Evolutionary conservation across 2,329 filamentous ascomycete genomes (phyloP).

Genomic region (Colletotrichum tropicale): DNA sequence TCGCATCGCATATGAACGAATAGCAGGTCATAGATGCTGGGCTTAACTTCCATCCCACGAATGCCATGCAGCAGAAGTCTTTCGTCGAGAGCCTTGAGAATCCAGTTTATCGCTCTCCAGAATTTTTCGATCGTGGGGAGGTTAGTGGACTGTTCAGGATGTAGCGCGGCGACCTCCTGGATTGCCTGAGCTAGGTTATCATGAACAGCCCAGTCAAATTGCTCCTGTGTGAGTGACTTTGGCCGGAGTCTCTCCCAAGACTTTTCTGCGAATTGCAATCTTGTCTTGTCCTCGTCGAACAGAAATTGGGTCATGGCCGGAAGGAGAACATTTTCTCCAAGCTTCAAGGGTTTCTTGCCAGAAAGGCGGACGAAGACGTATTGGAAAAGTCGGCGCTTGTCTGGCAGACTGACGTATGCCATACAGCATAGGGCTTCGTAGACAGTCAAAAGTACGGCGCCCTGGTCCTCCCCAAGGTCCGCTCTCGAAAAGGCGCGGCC

Average conservation of each 20-base stretch:
- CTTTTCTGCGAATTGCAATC: conserved; percentile 70
- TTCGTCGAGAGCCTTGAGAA: conserved; percentile 76
- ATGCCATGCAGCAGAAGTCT: conserved; percentile 79
- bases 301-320: conserved; percentile 87
- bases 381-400: conserved; percentile 69
- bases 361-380: conserved; percentile 83
- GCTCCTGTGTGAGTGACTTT: conserved; percentile 65
- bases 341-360: conserved; percentile 77
- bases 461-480: conserved; percentile 50
- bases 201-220: conserved; percentile 88
- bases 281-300: conserved; percentile 71
- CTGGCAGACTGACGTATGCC: conserved; percentile 68
- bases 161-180: conserved; percentile 56
- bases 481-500: conserved; percentile 51
- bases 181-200: conserved; percentile 74
- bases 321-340: conserved; percentile 73
- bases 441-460: conserved; percentile 75
- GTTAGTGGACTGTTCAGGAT: conserved; percentile 46
- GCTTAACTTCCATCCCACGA: conserved; percentile 79
- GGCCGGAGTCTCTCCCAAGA: conserved; percentile 72
- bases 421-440: conserved; percentile 90
- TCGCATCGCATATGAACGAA: conserved; percentile 60
- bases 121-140: conserved; percentile 67
- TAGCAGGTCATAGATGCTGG: conserved; percentile 68
- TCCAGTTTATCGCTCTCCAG: conserved; percentile 78